phyloP scores from a whole-genome alignment of 495 filamentous ascomycete genomes.

The Penicillium bialowiezense region DNA sequence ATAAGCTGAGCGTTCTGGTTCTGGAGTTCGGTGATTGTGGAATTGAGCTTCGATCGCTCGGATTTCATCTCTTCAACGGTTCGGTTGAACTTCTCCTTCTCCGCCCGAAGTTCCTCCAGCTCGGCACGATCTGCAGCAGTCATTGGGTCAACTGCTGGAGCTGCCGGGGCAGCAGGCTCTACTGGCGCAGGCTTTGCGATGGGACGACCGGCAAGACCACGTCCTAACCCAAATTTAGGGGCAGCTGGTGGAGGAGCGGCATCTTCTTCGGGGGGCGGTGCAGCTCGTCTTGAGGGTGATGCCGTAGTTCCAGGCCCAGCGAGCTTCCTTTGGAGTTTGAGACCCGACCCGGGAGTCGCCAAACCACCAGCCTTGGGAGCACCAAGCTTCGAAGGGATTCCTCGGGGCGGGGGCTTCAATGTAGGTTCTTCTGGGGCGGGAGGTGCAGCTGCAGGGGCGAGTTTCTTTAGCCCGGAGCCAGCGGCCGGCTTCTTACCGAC shows the following conservation, averaged over 20 bases:
- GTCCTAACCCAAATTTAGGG: constrained; percentile 65
- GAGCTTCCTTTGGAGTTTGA: constrained; percentile 70
- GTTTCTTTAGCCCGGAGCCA: constrained; percentile 48
- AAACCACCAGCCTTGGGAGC: constrained; percentile 64
- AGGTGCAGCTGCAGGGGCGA: constrained; percentile 56
- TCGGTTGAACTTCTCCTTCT: constrained; percentile 65
- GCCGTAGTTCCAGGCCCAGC: constrained; percentile 56
- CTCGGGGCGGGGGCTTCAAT: constrained; percentile 57
- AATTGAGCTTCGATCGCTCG: constrained; percentile 69
- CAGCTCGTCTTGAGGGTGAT: constrained; percentile 58
- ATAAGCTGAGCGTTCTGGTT: constrained; percentile 96
- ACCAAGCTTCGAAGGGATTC: constrained; percentile 60
- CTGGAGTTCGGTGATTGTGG: constrained; percentile 82
- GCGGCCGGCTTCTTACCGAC: constrained; percentile 52
- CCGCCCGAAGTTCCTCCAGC: constrained; percentile 79
- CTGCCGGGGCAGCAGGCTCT: constrained; percentile 42
- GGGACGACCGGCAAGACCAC: constrained; percentile 80
- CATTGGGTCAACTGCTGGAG: constrained; percentile 57
- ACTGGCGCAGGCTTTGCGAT: constrained; percentile 70
- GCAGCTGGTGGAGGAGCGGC: constrained; percentile 52
- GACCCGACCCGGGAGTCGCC: constrained; percentile 54
- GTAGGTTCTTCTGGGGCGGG: constrained; percentile 56
- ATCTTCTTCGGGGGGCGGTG: constrained; percentile 53
- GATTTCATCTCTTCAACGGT: constrained; percentile 71
- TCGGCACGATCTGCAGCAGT: constrained; percentile 78